Conservation (phyloP, 345 rosid species). For the Arabidopsis arenosa region DNA sequence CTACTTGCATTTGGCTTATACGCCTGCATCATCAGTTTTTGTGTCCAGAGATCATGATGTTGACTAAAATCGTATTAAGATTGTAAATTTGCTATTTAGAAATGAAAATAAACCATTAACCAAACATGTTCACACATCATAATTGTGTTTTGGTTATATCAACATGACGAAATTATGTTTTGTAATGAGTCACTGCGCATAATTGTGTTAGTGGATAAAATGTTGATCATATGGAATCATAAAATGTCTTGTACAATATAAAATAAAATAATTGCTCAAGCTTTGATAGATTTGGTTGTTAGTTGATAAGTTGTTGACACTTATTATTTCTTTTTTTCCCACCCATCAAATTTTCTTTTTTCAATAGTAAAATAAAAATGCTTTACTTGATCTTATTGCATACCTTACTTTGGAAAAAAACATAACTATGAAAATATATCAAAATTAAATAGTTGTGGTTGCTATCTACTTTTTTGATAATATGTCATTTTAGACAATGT, state of each 20-base stretch:
- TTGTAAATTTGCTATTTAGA: neutral
- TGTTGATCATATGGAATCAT: neutral
- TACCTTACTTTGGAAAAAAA: neutral
- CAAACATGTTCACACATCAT: slow-evolving; percentile 18
- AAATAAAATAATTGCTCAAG: neutral
- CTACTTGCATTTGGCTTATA: slow-evolving; percentile 15
- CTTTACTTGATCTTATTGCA: slow-evolving; percentile 4
- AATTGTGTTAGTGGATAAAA: slow-evolving; percentile 11
- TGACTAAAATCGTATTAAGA: neutral
- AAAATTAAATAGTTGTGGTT: neutral
- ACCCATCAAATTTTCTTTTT: slow-evolving; percentile 15
- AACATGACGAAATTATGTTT: slow-evolving; percentile 1
- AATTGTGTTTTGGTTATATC: neutral
- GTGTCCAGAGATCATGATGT: slow-evolving; percentile 20
- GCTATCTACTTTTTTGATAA: neutral
- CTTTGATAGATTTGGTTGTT: slow-evolving; percentile 24
- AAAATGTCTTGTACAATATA: neutral
- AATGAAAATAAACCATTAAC: neutral
- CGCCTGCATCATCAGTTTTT: slow-evolving; percentile 23
- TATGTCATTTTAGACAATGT: slow-evolving; percentile 13
- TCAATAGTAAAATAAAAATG: slow-evolving; percentile 11
- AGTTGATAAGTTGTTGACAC: slow-evolving; percentile 34
- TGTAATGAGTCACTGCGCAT: slow-evolving; percentile 22
- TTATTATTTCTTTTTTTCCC: neutral
- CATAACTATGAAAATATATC: neutral